phyloP scores from a whole-genome alignment of 192 early-diverging fungal genomes.

The Cetraspora pellucida region DNA sequence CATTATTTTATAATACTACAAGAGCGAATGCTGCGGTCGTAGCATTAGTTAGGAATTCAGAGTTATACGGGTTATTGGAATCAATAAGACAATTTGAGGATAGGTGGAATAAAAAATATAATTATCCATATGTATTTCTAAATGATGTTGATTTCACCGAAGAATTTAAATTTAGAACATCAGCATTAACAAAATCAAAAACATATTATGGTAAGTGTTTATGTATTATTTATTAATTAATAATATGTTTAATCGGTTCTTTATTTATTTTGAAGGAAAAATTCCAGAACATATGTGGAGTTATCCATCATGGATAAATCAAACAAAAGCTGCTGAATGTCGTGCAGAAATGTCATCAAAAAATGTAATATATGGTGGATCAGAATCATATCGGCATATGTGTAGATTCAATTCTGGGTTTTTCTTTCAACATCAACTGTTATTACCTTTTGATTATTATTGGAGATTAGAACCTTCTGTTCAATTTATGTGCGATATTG shows the following conservation, averaged over 20 bases:
- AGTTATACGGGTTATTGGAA: conserved; percentile 64
- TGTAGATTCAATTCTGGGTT: conserved; percentile 82
- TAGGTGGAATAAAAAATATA: conserved; percentile 70
- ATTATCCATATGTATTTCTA: conserved; percentile 84
- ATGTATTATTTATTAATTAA: not conserved
- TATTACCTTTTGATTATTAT: conserved; percentile 73
- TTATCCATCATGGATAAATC: conserved; percentile 72
- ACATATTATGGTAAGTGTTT: conserved; percentile 16
- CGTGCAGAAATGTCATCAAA: conserved; percentile 59
- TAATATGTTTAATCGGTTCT: not conserved
- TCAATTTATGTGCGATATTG: conserved; percentile 74
- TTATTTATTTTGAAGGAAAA: conserved; percentile 46
- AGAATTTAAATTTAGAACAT: conserved; percentile 63
- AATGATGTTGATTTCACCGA: conserved; percentile 79
- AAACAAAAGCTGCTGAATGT: conserved; percentile 59
- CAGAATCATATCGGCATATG: conserved; percentile 86
- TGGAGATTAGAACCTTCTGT: conserved; percentile 89
- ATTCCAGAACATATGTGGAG: conserved; percentile 75
- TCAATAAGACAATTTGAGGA: conserved; percentile 72
- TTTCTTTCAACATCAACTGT: conserved; percentile 72
- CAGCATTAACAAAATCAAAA: conserved; percentile 36
- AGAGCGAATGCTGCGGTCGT: too few species aligned
- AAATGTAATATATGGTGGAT: conserved; percentile 71
- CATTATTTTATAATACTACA: too few species aligned
- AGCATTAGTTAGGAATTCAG: too few species aligned